These are phyloP conservation scores for Gomphus bonarii DNA, from an alignment of 1,284 basidiomycete species.

Conservation along the genomic window DNA sequence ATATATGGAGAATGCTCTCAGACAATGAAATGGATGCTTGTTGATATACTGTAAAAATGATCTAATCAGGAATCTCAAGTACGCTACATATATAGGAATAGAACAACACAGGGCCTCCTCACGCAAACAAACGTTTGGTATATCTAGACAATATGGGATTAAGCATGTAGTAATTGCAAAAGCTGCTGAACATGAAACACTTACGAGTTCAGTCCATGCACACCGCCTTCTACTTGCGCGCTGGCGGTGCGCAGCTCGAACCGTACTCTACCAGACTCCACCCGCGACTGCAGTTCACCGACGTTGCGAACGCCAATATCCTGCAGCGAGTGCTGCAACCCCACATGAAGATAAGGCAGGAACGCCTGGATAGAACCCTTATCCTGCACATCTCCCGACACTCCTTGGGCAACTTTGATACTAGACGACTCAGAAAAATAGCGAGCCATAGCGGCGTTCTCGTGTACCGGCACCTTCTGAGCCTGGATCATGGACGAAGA, in stretches of 20 bases:
- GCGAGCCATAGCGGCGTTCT: constrained; percentile 93
- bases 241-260: constrained; percentile 94
- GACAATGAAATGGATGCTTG: not conserved
- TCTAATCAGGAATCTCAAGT: not conserved
- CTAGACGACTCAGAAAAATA: constrained; percentile 96
- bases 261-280: constrained; percentile 58
- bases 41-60: not conserved
- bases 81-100: not conserved
- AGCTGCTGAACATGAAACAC: constrained; percentile 18
- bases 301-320: constrained; percentile 81
- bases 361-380: constrained; percentile 92
- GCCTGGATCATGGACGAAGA: constrained; percentile 23
- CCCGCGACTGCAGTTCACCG: constrained; percentile 49
- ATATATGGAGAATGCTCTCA: too few relatives aligned
- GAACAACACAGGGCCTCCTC: not conserved
- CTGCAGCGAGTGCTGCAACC: constrained; percentile 93
- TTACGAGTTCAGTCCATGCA: constrained; percentile 86
- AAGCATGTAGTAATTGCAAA: not conserved
- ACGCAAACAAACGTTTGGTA: constrained; percentile 51
- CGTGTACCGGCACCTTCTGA: constrained; percentile 46
- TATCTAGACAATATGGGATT: constrained; percentile 24
- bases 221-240: constrained; percentile 93
- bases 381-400: constrained; percentile 94
- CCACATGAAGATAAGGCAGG: constrained; percentile 86
- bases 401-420: constrained; percentile 97